Base-by-base conservation (phyloP, 495 filamentous ascomycete genomes). In the Daldinia bambusicola region DNA sequence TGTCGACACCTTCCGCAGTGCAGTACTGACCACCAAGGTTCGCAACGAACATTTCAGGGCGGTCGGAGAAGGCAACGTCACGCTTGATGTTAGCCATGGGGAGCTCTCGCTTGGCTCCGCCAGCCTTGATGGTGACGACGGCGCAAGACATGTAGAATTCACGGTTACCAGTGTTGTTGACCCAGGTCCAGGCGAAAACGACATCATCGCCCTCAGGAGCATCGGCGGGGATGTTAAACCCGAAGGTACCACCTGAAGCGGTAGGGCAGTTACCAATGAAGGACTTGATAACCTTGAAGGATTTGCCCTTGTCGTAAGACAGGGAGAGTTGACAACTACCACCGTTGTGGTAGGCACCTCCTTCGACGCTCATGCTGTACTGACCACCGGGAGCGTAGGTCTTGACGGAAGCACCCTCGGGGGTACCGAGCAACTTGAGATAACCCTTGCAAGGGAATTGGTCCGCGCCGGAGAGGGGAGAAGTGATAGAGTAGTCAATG, bases 141-240 rank as follows among this genome's bases (percentile, higher is more conserved):
- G 88, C 89, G 70, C 89, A 91, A 71, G 89, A 88, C 88, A 88
- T 88, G 80, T 91, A 91, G 74, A 86, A 85, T 75, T 92, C 89
- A 34, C 89, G 83, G 77, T 91, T 92, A 9, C 89, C 91, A 51
- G 88, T 78, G 55, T 83, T 73, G 81, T 92, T 91, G 79, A 86
- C 84, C 84, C 83, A 87, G 38, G 84, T 86, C 90, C 90, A 92
- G 20, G 87, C 85, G 67, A 92, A 87, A 40, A 92, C 76, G 61
- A 87, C 89, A 10, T 77, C 79, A 0, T 84, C 73, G 13, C 89
- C 90, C 41, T 80, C 75, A n/a, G 83, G 83, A 8, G 87, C 86
- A 53, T 88, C 87, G 0, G 76, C 68, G 5, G 92, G 92, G 37
- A 95, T 81, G 36, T 80, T 86, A 78, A 93, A 93, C 66, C 83